These are phyloP conservation scores for Fusarium heterosporum DNA, from an alignment of 2,329 filamentous ascomycete genomes.

Conservation along the genomic window DNA sequence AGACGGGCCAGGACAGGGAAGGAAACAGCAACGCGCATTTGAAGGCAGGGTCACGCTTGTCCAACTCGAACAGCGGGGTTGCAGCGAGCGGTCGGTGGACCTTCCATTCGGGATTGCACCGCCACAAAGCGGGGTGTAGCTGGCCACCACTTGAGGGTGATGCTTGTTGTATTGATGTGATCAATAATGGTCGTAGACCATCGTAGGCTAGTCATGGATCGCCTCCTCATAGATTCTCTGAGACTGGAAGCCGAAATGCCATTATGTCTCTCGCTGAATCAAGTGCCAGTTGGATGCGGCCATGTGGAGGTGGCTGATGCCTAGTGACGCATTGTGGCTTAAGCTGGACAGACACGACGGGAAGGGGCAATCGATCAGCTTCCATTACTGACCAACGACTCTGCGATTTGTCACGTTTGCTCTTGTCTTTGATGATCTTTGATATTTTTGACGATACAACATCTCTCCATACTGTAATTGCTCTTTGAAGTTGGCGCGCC, in stretches of 20 bases:
- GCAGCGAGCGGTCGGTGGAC: slow-evolving; percentile 22
- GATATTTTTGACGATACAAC: slow-evolving; percentile 13
- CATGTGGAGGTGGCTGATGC: slow-evolving; percentile 42
- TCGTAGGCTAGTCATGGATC: background rate
- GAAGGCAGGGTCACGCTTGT: slow-evolving; percentile 42
- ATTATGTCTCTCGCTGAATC: background rate
- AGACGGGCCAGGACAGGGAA: slow-evolving; percentile 20
- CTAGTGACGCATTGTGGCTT: slow-evolving; percentile 47
- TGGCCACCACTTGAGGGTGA: background rate
- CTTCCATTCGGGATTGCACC: slow-evolving; percentile 34
- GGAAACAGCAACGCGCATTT: slow-evolving; percentile 35
- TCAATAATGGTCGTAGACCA: background rate
- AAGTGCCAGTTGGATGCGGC: background rate
- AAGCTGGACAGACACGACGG: slow-evolving; percentile 25
- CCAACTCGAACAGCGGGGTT: slow-evolving; percentile 39
- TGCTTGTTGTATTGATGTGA: background rate
- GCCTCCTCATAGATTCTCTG: background rate
- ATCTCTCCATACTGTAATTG: background rate
- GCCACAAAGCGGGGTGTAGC: slow-evolving; percentile 46
- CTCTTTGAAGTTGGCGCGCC: slow-evolving; percentile 13
- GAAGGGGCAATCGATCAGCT: slow-evolving; percentile 44
- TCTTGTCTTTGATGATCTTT: background rate
- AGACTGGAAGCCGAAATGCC: background rate
- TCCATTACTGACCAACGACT: slow-evolving; percentile 47
- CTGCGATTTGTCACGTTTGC: slow-evolving; percentile 27